Base-by-base conservation (phyloP, 768 basidiomycete genomes). In the Russula compacta region DNA sequence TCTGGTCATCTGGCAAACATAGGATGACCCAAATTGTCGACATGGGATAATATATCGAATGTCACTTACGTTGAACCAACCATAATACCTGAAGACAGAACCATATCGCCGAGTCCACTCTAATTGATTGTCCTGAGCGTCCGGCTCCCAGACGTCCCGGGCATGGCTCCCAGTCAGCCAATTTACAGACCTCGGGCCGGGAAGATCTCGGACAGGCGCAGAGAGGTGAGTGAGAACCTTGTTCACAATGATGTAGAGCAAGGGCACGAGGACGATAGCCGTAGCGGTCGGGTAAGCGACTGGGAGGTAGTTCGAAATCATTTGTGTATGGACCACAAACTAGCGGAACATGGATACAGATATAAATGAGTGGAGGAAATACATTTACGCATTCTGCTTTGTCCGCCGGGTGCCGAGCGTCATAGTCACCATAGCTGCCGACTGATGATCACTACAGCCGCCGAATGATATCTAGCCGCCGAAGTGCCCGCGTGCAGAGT, bases 81-180 rank as follows among this genome's bases (percentile, higher is more conserved):
- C n/a, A 58, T 48, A 49, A 35, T 49, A 63, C 39, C 46, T 58
- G 52, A 58, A 36, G 38, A 53, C 46, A 49, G 32, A 33, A 0
- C 61, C 61, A n/a, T 63, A 63, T 42, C 58, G 19, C 15, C n/a
- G 19, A 19, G 12, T 38, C 61, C 61, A 63, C 35, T 54, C 46
- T 17, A 63, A 33, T 35, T 53, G 61, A 49, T 12, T 3, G 2
- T 63, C 46, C 29, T 49, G 46, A 14, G 46, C 29, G 33, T 63
- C 61, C 6, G 57, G 57, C 40, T 63, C 56, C 61, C 61, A 63
- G 10, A 53, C n/a, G 35, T 43, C 6, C 39, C 46, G n/a, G 1
- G 32, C 44, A 38, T 36, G 32, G 38, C 61, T 54, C 14, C 61
- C 61, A 0, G 61, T 58, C 32, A 63, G 38, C 61, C 61, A 63